Conservation (phyloP, 345 rosid species). For the Passiflora organensis region DNA sequence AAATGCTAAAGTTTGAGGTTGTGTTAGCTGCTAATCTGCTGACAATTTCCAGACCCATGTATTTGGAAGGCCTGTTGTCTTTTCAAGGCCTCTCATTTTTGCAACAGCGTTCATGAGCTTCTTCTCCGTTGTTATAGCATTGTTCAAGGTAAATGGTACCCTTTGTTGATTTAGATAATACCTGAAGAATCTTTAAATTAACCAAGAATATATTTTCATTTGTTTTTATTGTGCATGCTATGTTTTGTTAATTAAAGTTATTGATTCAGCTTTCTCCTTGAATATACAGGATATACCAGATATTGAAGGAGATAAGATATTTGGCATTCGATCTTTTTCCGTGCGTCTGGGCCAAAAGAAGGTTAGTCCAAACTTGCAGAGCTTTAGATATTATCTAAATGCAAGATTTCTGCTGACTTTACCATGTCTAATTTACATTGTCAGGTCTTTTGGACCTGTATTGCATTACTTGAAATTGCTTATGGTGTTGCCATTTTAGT, state of each 20-base stretch:
- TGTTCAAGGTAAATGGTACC: constrained; percentile 70
- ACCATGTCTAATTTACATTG: constrained; percentile 9
- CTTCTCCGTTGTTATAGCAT: constrained; percentile 89
- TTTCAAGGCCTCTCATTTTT: constrained; percentile 75
- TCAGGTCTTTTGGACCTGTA: constrained; percentile 91
- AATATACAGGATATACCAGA: constrained; percentile 82
- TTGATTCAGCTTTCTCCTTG: too few species aligned
- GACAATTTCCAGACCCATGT: constrained; percentile 62
- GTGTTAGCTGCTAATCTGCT: constrained; percentile 8
- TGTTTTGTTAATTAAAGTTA: too few species aligned
- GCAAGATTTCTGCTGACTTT: neutral
- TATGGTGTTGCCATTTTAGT: constrained; percentile 66
- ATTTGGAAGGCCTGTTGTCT: constrained; percentile 50
- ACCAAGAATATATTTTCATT: too few species aligned
- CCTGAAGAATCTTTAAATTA: too few species aligned
- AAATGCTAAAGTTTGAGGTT: too few species aligned
- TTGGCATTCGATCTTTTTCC: constrained; percentile 75
- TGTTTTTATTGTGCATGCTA: too few species aligned
- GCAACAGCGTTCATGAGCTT: constrained; percentile 97
- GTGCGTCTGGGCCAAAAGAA: constrained; percentile 74
- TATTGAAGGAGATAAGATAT: constrained; percentile 88
- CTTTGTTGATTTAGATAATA: neutral
- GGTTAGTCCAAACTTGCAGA: constrained; percentile 29
- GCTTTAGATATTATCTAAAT: too few species aligned
- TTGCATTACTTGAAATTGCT: constrained; percentile 77